Evolutionary conservation across 2,329 filamentous ascomycete species (phyloP).

Genomic region (Fusarium nodosum): DNA sequence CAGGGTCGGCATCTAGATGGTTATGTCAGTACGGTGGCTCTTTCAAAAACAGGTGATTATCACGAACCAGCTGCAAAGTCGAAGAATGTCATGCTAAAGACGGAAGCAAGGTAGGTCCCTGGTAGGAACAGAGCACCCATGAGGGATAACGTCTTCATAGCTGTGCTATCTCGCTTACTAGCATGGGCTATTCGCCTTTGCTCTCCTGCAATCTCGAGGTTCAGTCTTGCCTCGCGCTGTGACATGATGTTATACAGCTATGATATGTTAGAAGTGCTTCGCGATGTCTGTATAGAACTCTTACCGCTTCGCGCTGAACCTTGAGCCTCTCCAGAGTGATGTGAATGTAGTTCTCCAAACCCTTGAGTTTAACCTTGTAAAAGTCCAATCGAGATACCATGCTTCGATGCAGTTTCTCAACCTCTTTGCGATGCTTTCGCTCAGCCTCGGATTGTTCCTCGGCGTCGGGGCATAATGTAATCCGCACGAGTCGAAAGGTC

Average conservation of each 20-base stretch:
- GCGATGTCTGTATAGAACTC: conserved; percentile 44
- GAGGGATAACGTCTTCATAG: conserved; percentile 75
- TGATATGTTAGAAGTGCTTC: conserved; percentile 21
- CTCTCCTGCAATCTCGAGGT: conserved; percentile 72
- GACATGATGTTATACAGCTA: conserved; percentile 76
- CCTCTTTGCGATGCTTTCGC: conserved; percentile 51
- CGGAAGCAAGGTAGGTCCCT: conserved; percentile 72
- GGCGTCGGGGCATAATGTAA: conserved; percentile 31
- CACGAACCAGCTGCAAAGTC: conserved; percentile 66
- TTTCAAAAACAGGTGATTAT: background rate
- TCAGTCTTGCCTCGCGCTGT: conserved; percentile 74
- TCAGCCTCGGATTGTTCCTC: conserved; percentile 43
- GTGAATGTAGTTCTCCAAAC: conserved; percentile 73
- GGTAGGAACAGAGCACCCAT: conserved; percentile 74
- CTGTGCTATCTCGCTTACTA: conserved; percentile 72
- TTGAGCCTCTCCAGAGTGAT: conserved; percentile 72
- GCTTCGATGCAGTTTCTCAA: conserved; percentile 64
- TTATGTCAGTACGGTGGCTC: conserved; percentile 6
- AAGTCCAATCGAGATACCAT: conserved; percentile 70
- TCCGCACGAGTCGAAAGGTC: conserved; percentile 55
- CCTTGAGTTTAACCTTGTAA: conserved; percentile 71
- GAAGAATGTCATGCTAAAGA: conserved; percentile 77
- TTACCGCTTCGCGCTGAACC: conserved; percentile 72
- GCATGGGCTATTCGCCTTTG: conserved; percentile 71
- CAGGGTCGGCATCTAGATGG: conserved; percentile 52